Evolutionary conservation across 495 filamentous ascomycete genomes (phyloP).

Genomic region (Mycothermus thermophilus): DNA sequence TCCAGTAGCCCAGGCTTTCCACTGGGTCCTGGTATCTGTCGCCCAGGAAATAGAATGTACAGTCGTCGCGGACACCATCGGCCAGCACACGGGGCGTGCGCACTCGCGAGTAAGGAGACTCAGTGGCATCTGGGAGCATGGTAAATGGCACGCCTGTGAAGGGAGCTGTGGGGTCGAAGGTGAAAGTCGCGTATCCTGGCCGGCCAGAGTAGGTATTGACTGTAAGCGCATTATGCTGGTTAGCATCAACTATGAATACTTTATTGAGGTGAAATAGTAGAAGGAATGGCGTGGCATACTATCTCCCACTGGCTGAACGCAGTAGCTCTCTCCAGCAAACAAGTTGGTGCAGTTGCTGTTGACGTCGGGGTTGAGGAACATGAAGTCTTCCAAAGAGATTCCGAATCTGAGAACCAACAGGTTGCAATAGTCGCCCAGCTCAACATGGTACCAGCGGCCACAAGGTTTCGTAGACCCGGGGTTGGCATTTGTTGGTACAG

Average conservation of each 20-base stretch:
- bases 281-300: too few species aligned
- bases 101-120: background rate
- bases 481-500: slow-evolving; percentile 11
- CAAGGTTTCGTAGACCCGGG: slow-evolving; percentile 5
- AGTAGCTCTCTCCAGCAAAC: slow-evolving; percentile 13
- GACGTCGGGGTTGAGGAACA: slow-evolving; percentile 16
- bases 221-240: too few species aligned
- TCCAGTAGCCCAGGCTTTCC: background rate
- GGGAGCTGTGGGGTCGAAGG: background rate
- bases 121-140: background rate
- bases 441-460: slow-evolving; percentile 11
- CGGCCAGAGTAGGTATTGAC: slow-evolving; percentile 3
- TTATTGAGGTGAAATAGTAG: too few species aligned
- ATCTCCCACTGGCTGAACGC: slow-evolving; percentile 17
- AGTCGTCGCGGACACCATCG: slow-evolving; percentile 11
- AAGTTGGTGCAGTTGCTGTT: slow-evolving; percentile 24
- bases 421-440: slow-evolving; percentile 19
- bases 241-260: too few species aligned
- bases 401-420: slow-evolving; percentile 11
- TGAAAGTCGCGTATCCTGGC: slow-evolving; percentile 3
- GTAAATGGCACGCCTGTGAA: slow-evolving; percentile 6
- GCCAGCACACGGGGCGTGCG: slow-evolving; percentile 6
- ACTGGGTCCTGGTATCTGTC: background rate
- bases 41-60: slow-evolving; percentile 7
- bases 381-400: slow-evolving; percentile 17